A percentile compares a stretch with the other conserved stretches of the same genome.
These are phyloP conservation scores for Papiliotrema terrestris DNA, from an alignment of 1,284 basidiomycete species.

Conservation along the genomic window DNA sequence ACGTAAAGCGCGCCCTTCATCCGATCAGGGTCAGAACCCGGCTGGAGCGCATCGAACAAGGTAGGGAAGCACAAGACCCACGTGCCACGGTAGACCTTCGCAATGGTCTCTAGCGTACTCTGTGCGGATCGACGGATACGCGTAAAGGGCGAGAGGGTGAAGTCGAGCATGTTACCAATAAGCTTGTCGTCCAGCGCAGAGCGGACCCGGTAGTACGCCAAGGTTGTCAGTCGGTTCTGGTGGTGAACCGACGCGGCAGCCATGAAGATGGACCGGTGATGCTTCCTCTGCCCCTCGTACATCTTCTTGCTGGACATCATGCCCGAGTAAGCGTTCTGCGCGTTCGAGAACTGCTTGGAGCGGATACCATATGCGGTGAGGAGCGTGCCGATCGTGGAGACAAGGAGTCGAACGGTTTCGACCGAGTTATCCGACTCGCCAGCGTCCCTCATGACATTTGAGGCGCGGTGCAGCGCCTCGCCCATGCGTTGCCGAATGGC, in stretches of 20 bases:
- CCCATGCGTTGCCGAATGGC: conserved; percentile 67
- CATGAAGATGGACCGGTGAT: conserved; percentile 41
- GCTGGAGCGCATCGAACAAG: conserved; percentile 69
- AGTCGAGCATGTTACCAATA: conserved; percentile 71
- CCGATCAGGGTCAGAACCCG: conserved; percentile 80
- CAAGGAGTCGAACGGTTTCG: conserved; percentile 67
- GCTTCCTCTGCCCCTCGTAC: conserved; percentile 42
- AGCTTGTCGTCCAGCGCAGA: conserved; percentile 76
- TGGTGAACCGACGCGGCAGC: conserved; percentile 39
- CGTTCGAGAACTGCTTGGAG: conserved; percentile 38
- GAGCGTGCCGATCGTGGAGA: conserved; percentile 47
- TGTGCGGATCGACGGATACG: conserved; percentile 52
- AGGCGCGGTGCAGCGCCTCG: conserved; percentile 65
- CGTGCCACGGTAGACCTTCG: conserved; percentile 75
- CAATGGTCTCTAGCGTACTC: conserved; percentile 33
- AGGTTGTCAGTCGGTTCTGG: conserved; percentile 40
- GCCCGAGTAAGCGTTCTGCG: conserved; percentile 32
- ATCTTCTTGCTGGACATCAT: conserved; percentile 39
- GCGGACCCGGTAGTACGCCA: conserved; percentile 68
- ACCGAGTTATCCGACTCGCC: conserved; percentile 84
- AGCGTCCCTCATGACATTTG: conserved; percentile 63
- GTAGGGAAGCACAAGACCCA: conserved; percentile 68
- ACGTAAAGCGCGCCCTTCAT: conserved; percentile 96
- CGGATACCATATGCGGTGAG: conserved; percentile 44
- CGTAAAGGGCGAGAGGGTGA: conserved; percentile 82